Evolutionary conservation across 768 basidiomycete species (phyloP).

Genomic region (Mycena chlorophos): DNA sequence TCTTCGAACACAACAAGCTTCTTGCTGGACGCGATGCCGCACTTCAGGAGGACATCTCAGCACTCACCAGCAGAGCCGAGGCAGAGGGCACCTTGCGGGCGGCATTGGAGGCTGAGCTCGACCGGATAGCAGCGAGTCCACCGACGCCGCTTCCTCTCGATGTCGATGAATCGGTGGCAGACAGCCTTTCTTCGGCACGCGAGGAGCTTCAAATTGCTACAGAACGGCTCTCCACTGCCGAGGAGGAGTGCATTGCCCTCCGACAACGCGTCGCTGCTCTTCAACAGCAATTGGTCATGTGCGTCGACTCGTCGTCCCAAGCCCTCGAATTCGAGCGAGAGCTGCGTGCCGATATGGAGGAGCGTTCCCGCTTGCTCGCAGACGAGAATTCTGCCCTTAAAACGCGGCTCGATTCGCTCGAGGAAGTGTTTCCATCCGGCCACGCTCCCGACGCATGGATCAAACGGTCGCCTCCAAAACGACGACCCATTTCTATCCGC

Average conservation of each 20-base stretch:
- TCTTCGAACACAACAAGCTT: slow-evolving; percentile 30
- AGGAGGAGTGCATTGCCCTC: slow-evolving; percentile 22
- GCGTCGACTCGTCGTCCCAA: slow-evolving; percentile 27
- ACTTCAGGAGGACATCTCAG: slow-evolving; percentile 26
- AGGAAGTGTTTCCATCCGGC: slow-evolving; percentile 11
- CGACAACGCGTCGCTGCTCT: slow-evolving; percentile 19
- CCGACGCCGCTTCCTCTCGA: slow-evolving; percentile 6
- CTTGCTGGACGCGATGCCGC: slow-evolving; percentile 26
- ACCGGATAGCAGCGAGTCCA: too few relatives aligned
- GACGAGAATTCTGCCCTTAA: slow-evolving; percentile 23
- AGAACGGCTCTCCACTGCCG: slow-evolving; percentile 19
- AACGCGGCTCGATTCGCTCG: slow-evolving; percentile 9
- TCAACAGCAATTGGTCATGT: slow-evolving; percentile 24
- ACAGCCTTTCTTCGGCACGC: slow-evolving; percentile 23
- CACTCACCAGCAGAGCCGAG: slow-evolving; percentile 26
- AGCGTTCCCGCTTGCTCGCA: slow-evolving; percentile 15
- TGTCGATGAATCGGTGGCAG: neutral
- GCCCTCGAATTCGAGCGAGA: slow-evolving; percentile 28
- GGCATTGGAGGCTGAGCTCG: slow-evolving; percentile 24
- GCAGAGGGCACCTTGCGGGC: slow-evolving; percentile 27
- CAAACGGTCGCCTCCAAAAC: slow-evolving; percentile 18
- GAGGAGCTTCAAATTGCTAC: slow-evolving; percentile 27
- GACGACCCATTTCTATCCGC: slow-evolving; percentile 17
- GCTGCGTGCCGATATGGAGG: slow-evolving; percentile 25
- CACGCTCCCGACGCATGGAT: slow-evolving; percentile 11